A percentile compares a stretch with the other conserved stretches of the same genome.
Conservation (phyloP, 1,284 basidiomycete genomes). For the Bondarzewia mesenterica region DNA sequence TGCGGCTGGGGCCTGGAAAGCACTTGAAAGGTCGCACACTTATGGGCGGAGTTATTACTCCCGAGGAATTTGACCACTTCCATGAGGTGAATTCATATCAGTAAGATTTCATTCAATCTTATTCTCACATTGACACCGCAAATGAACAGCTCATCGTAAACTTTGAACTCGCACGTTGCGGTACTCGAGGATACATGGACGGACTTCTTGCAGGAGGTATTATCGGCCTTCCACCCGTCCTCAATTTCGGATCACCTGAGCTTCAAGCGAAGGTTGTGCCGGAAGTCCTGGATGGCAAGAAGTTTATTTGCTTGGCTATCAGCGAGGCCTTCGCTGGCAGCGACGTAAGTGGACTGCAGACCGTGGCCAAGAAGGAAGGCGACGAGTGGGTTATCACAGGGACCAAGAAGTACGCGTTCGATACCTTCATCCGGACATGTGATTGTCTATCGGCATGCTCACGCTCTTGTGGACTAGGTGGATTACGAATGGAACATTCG, state of each 20-base stretch:
- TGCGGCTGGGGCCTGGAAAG: constrained; percentile 87
- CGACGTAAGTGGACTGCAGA: constrained; percentile 81
- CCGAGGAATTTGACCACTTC: constrained; percentile 86
- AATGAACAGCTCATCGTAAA: constrained; percentile 69
- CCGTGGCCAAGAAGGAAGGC: constrained; percentile 79
- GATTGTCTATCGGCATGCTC: neutral
- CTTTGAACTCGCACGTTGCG: constrained; percentile 78
- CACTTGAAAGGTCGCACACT: constrained; percentile 84
- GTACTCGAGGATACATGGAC: constrained; percentile 80
- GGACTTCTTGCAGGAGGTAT: constrained; percentile 77
- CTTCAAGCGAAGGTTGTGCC: constrained; percentile 59
- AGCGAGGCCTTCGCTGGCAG: constrained; percentile 88
- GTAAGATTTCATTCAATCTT: neutral
- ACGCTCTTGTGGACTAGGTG: constrained; percentile 40
- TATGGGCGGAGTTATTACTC: constrained; percentile 78
- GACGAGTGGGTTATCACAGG: constrained; percentile 83
- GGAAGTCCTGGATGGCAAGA: constrained; percentile 75
- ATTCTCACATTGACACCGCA: constrained; percentile 23
- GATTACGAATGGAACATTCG: constrained; percentile 89
- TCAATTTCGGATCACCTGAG: constrained; percentile 81
- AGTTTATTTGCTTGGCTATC: constrained; percentile 69
- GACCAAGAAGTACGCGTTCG: constrained; percentile 77
- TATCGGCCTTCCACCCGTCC: constrained; percentile 77
- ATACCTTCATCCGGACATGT: neutral
- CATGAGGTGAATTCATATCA: constrained; percentile 45